Evolutionary conservation across 352 stramenopile species (phyloP).

Genomic region (Pythium volutum): DNA sequence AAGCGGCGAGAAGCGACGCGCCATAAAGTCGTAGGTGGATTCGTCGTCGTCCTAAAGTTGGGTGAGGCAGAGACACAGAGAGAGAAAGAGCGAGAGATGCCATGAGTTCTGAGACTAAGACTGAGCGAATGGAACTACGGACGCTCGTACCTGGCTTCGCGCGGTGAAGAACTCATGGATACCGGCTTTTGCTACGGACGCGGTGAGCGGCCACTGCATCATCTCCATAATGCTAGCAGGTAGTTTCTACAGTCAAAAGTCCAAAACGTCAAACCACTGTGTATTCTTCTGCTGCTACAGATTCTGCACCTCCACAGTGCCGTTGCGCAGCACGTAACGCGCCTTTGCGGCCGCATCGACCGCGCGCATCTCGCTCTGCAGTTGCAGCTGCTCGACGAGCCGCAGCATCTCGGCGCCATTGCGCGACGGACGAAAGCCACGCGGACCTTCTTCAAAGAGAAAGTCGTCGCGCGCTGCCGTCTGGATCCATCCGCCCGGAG

Average conservation of each 20-base stretch:
- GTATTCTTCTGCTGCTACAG: neutral
- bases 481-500: constrained; percentile 66
- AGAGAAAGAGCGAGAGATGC: too few relatives aligned
- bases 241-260: constrained; percentile 44
- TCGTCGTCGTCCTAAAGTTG: constrained; percentile 60
- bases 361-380: constrained; percentile 62
- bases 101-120: too few relatives aligned
- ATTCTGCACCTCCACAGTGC: constrained; percentile 50
- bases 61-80: too few relatives aligned
- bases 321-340: constrained; percentile 74
- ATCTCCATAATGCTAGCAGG: constrained; percentile 51
- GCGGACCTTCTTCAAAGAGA: constrained; percentile 80
- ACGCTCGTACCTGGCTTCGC: constrained; percentile 19
- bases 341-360: constrained; percentile 58
- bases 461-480: constrained; percentile 58
- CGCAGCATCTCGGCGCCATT: constrained; percentile 84
- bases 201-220: constrained; percentile 60
- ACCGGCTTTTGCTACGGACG: constrained; percentile 49
- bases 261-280: neutral
- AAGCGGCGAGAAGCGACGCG: constrained; percentile 69
- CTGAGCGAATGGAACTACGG: neutral
- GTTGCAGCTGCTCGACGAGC: constrained; percentile 71
- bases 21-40: constrained; percentile 79
- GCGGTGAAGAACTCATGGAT: constrained; percentile 64
- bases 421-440: constrained; percentile 80